phyloP scores from a whole-genome alignment of 495 filamentous ascomycete genomes.

The Pseudevernia furfuracea region DNA sequence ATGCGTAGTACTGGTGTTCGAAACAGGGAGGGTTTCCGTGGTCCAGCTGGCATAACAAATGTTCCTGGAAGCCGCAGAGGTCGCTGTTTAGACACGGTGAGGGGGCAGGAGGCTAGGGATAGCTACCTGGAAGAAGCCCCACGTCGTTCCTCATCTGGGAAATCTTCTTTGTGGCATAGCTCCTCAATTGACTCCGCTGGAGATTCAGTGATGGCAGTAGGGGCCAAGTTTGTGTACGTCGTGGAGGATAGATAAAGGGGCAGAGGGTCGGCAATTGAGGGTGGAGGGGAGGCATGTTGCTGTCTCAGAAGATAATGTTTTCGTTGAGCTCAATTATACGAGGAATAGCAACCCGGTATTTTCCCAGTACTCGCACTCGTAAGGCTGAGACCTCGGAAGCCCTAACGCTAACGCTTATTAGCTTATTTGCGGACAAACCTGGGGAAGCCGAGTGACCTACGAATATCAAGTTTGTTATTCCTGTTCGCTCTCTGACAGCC shows the following conservation, averaged over 20 bases:
- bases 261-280: conserved; percentile 5
- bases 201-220: conserved; percentile 10
- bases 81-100: neutral
- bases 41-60: conserved; percentile 51
- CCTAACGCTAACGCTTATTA: too few relatives aligned
- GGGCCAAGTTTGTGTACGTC: neutral
- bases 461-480: neutral
- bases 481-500: neutral
- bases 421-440: neutral
- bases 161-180: neutral
- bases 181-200: neutral
- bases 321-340: neutral
- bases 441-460: neutral
- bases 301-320: neutral
- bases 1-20: conserved; percentile 36
- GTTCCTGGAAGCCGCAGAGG: conserved; percentile 36
- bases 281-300: conserved; percentile 9
- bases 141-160: neutral
- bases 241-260: conserved; percentile 10
- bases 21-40: conserved; percentile 50
- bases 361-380: too few relatives aligned
- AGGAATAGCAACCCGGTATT: neutral
- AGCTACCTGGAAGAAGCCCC: conserved; percentile 10
- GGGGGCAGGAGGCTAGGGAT: neutral
- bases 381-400: too few relatives aligned